phyloP scores from a whole-genome alignment of 371 early-diverging fungal genomes.

The Thermomucor indicae-seudaticae region DNA sequence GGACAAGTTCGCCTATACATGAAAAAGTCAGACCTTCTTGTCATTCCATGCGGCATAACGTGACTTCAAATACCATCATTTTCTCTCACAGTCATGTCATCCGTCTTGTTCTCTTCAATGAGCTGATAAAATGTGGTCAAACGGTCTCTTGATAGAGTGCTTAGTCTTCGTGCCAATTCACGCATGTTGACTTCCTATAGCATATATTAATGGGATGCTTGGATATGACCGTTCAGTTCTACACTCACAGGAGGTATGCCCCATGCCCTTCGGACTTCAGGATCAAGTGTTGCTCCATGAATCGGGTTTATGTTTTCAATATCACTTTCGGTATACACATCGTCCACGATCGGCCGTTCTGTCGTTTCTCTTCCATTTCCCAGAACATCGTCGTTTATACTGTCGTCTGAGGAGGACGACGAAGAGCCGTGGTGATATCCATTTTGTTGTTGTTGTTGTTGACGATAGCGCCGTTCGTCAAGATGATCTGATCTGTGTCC shows the following conservation, averaged over 20 bases:
- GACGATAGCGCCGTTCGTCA: background rate
- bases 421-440: background rate
- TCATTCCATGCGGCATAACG: background rate
- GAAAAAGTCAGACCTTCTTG: background rate
- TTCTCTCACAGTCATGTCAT: conserved; percentile 18
- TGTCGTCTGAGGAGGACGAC: background rate
- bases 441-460: conserved; percentile 1
- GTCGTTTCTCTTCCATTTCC: conserved; percentile 2
- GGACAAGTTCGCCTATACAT: conserved; percentile 30
- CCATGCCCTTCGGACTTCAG: conserved; percentile 28
- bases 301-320: conserved; percentile 25
- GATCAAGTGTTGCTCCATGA: conserved; percentile 23
- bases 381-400: background rate
- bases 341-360: conserved; percentile 6
- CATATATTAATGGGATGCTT: background rate
- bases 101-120: conserved; percentile 19
- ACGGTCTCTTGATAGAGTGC: conserved; percentile 18
- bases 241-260: conserved; percentile 36
- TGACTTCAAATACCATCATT: conserved; percentile 22
- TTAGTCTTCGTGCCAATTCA: conserved; percentile 32
- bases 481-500: background rate
- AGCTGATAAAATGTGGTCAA: conserved; percentile 24
- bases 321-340: conserved; percentile 33
- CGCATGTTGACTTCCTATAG: conserved; percentile 33
- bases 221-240: background rate